These are phyloP conservation scores for Pachysolen tannophilus DNA, from an alignment of 805 yeast genomes.

Conservation along the genomic window DNA sequence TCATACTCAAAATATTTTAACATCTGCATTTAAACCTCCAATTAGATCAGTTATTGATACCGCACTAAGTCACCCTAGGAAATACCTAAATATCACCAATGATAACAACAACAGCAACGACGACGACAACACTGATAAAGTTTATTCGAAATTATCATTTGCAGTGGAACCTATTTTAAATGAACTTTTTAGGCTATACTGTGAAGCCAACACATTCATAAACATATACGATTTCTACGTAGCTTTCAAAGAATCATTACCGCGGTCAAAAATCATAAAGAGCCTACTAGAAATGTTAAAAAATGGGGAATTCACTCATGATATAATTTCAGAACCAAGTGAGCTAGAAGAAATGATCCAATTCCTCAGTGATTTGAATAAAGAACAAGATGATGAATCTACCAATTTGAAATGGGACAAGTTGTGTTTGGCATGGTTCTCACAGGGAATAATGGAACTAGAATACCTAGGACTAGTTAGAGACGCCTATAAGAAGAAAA, in stretches of 20 bases:
- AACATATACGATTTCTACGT: constrained; percentile 26
- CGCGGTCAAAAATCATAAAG: constrained; percentile 17
- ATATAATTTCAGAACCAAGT: not conserved
- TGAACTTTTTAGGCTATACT: constrained; percentile 56
- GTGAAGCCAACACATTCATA: constrained; percentile 65
- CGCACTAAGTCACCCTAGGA: constrained; percentile 32
- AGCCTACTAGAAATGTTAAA: constrained; percentile 5
- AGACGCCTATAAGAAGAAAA: constrained; percentile 46
- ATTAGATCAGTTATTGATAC: constrained; percentile 31
- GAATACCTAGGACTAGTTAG: constrained; percentile 61
- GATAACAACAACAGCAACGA: not conserved
- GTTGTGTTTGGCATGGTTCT: constrained; percentile 59
- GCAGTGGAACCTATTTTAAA: constrained; percentile 44
- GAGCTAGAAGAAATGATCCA: not conserved
- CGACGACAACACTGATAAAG: constrained; percentile 2
- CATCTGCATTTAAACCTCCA: constrained; percentile 33
- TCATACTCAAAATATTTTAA: constrained; percentile 13
- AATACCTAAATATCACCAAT: constrained; percentile 11
- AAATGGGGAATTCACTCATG: too few species aligned
- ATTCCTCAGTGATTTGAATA: not conserved
- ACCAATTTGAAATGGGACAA: constrained; percentile 55
- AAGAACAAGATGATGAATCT: constrained; percentile 19
- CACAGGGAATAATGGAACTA: constrained; percentile 67
- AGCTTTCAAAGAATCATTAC: constrained; percentile 33
- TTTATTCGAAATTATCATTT: constrained; percentile 22